phyloP scores from a whole-genome alignment of 257 asterid species.

The Nyctanthes arbortristis region DNA sequence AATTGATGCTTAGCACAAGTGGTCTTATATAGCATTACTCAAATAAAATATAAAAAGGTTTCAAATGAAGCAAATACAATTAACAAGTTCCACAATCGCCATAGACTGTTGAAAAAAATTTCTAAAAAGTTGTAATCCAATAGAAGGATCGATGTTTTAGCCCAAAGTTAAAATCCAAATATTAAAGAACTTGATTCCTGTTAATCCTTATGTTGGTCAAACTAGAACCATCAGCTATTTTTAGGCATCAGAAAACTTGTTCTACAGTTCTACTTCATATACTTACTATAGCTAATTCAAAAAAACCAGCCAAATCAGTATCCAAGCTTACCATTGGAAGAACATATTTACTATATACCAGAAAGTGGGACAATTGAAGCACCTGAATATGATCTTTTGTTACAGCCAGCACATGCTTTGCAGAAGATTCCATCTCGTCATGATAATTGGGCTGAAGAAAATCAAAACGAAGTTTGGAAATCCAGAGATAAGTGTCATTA shows the following conservation, averaged over 20 bases:
- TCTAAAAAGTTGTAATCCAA: neutral
- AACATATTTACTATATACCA: neutral
- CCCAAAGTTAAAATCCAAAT: neutral
- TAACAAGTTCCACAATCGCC: neutral
- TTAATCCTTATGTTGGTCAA: neutral
- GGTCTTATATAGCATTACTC: too few relatives aligned
- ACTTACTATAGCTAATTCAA: neutral
- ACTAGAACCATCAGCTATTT: neutral
- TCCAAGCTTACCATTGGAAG: neutral
- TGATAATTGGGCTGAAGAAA: conserved; percentile 76
- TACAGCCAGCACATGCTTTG: conserved; percentile 60
- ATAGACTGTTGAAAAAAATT: conserved; percentile 2
- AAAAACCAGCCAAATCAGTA: neutral
- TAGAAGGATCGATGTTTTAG: neutral
- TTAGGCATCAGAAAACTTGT: neutral
- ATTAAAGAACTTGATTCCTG: neutral
- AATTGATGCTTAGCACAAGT: too few relatives aligned
- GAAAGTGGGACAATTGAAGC: neutral
- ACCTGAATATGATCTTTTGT: conserved; percentile 95
- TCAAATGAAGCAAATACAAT: neutral
- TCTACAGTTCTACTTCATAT: neutral
- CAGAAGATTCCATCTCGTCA: conserved; percentile 60
- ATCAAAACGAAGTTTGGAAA: neutral
- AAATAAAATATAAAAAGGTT: neutral
- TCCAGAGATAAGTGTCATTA: neutral